phyloP scores from a whole-genome alignment of 306 rosid species.

The Begonia fuchsioides region DNA sequence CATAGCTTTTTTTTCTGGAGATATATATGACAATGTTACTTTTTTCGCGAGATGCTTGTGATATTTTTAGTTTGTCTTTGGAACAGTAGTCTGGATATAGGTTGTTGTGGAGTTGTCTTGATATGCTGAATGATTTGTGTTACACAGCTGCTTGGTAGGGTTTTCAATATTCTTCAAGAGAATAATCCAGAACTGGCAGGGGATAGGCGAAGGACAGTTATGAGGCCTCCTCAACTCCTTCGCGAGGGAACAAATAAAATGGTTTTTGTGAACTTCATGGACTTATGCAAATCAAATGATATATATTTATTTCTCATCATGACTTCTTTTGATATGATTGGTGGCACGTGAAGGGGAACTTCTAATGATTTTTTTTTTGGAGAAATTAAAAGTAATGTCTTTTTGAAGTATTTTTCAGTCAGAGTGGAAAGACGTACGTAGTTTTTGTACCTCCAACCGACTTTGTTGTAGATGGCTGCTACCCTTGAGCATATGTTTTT shows the following conservation, averaged over 20 bases:
- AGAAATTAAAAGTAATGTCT: too few species aligned
- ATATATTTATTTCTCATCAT: not conserved
- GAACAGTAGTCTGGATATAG: too few species aligned
- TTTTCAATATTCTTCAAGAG: conserved; percentile 81
- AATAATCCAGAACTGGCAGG: conserved; percentile 95
- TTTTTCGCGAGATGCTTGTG: too few species aligned
- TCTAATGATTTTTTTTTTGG: not conserved
- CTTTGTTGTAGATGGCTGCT: too few species aligned
- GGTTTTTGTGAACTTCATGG: conserved; percentile 93
- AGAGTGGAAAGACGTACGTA: too few species aligned
- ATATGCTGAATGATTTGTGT: not conserved
- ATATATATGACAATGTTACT: too few species aligned
- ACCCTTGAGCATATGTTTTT: too few species aligned
- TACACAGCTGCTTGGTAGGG: conserved; percentile 80
- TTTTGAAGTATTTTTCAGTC: too few species aligned
- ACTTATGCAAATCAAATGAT: conserved; percentile 72
- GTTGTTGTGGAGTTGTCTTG: too few species aligned
- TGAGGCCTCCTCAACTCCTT: conserved; percentile 98
- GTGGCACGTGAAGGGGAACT: not conserved
- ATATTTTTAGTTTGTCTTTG: too few species aligned
- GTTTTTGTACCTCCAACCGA: too few species aligned
- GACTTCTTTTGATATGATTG: not conserved
- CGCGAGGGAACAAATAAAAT: conserved; percentile 99
- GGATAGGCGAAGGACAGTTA: conserved; percentile 75
- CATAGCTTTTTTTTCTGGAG: too few species aligned